phyloP scores from a whole-genome alignment of 2,329 filamentous ascomycete genomes.

The Botryotinia convoluta region DNA sequence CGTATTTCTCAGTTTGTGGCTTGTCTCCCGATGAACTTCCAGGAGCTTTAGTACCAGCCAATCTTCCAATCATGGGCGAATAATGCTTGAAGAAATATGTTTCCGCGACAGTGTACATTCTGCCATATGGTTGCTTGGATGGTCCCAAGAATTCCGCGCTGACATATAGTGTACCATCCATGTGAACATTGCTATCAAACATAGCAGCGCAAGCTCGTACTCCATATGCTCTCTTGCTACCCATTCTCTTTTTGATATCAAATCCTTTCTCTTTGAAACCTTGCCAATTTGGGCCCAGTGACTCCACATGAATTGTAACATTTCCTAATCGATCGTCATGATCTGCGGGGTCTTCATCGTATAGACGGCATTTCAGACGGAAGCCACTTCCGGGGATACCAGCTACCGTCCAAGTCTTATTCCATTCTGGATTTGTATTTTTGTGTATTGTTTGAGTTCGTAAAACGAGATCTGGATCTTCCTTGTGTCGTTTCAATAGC shows the following conservation, averaged over 20 bases:
- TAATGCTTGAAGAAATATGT: conserved; percentile 77
- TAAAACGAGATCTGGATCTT: conserved; percentile 72
- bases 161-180: conserved; percentile 68
- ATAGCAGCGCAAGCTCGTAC: conserved; percentile 66
- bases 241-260: conserved; percentile 77
- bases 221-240: conserved; percentile 82
- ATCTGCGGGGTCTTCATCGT: conserved; percentile 86
- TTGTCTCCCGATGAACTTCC: conserved; percentile 51
- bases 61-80: conserved; percentile 81
- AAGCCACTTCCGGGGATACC: conserved; percentile 82
- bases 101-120: conserved; percentile 77
- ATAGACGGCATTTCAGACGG: conserved; percentile 78
- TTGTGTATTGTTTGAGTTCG: conserved; percentile 74
- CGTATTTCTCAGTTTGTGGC: conserved; percentile 65
- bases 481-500: conserved; percentile 75
- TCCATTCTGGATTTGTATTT: conserved; percentile 74
- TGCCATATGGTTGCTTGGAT: conserved; percentile 66
- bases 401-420: conserved; percentile 82
- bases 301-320: conserved; percentile 65
- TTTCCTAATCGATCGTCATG: conserved; percentile 86
- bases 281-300: conserved; percentile 62
- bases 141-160: conserved; percentile 76
- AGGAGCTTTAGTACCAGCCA: conserved; percentile 70
- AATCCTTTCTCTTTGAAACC: conserved; percentile 64
- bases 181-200: conserved; percentile 58